Base-by-base conservation (phyloP, 257 asterid species). In the Penstemon newberryi region DNA sequence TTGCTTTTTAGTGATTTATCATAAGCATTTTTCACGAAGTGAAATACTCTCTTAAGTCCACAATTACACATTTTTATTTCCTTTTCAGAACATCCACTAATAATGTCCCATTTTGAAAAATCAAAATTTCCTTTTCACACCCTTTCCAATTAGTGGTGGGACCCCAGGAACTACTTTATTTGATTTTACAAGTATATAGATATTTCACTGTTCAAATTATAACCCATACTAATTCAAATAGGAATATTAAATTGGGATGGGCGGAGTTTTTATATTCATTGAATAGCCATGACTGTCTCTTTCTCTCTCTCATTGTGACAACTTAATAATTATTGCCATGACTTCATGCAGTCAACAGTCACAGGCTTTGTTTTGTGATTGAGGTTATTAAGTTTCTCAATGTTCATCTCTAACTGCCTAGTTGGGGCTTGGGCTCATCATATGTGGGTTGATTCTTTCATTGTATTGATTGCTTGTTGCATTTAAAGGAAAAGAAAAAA, bases 381-480 rank as follows among this genome's bases (percentile, higher is more conserved):
- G 49, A 47, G 66, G 51, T 73, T 66, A 54, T 58, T 12, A 49
- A 52, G 0, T 46, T 63, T 53, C 19, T 66, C 19, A n/a, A 62
- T 8, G 67, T 52, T 59, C 43, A 53, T 66, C 56, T 60, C 41
- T 51, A 9, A 42, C 39, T 58, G 56, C 69, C 65, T 44, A 60
- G 7, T 13, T 46, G 52, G 54, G 63, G 37, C 40, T 46, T 41
- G 15, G 38, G 61, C 25, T 67, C 66, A 63, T 55, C 56, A 64
- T 60, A 59, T 65, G 39, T 70, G 36, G 2, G 9, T 36, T 61
- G 7, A 54, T 51, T 67, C 11, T 15, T 13, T 58, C 66, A 36
- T 44, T 9, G 10, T 33, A 8, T 10, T 41, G 38, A 52, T 56
- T 66, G 42, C 60, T 25, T 42, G 18, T 49, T 58, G 53, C 68